A percentile compares a stretch with the other conserved stretches of the same genome.
phyloP scores from a whole-genome alignment of 1,284 basidiomycete species.

The Malassezia obtusa region DNA sequence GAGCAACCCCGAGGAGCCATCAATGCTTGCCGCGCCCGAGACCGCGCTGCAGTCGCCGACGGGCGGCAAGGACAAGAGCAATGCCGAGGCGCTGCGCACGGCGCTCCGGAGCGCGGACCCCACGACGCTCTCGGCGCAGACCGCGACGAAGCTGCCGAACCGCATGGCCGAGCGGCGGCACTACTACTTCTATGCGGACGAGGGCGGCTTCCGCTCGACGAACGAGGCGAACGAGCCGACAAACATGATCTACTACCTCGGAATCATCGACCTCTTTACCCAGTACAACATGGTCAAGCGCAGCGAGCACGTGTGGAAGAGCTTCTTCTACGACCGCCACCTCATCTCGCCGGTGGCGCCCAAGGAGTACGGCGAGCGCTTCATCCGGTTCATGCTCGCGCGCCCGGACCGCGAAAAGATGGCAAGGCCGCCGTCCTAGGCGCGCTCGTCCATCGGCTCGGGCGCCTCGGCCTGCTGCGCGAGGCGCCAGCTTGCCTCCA shows the following conservation, averaged over 20 bases:
- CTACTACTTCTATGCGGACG: constrained; percentile 92
- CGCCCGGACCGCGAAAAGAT: background rate
- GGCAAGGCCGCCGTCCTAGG: background rate
- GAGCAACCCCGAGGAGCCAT: background rate
- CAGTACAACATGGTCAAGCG: constrained; percentile 73
- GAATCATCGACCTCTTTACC: constrained; percentile 54
- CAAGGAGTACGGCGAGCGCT: constrained; percentile 38
- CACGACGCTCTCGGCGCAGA: constrained; percentile 58
- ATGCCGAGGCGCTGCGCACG: constrained; percentile 55
- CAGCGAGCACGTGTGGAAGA: constrained; percentile 84
- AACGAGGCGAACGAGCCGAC: constrained; percentile 67
- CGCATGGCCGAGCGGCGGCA: constrained; percentile 64
- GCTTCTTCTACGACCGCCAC: constrained; percentile 53
- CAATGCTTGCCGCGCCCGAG: background rate
- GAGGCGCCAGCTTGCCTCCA: constrained; percentile 52
- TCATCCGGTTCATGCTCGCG: constrained; percentile 29
- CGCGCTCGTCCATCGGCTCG: constrained; percentile 1
- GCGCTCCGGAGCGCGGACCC: constrained; percentile 75
- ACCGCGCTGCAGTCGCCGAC: constrained; percentile 23
- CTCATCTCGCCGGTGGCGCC: constrained; percentile 42
- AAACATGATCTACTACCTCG: constrained; percentile 74
- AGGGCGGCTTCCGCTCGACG: constrained; percentile 82
- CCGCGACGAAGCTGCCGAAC: constrained; percentile 59
- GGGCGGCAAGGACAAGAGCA: constrained; percentile 38
- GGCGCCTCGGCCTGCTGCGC: constrained; percentile 13